phyloP scores from a whole-genome alignment of 177 flowering plant species.

The Tripterygium wilfordii region DNA sequence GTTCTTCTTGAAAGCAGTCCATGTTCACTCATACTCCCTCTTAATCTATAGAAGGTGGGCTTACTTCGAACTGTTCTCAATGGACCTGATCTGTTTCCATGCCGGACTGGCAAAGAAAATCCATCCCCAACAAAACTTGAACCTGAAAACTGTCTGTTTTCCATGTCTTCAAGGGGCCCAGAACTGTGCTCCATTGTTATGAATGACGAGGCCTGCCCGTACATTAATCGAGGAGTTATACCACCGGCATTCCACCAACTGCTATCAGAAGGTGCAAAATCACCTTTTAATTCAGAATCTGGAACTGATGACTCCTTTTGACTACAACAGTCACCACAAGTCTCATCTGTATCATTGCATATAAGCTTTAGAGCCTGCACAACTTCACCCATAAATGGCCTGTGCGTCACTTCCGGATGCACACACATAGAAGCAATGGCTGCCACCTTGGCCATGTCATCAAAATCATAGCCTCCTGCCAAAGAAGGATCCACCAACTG shows the following conservation, averaged over 20 bases:
- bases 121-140: conserved; percentile 51
- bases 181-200: conserved; percentile 93
- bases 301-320: conserved; percentile 64
- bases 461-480: conserved; percentile 63
- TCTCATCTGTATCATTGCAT: conserved; percentile 72
- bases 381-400: conserved; percentile 99
- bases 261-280: conserved; percentile 51
- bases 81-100: conserved; percentile 81
- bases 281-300: conserved; percentile 65
- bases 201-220: conserved; percentile 75
- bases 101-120: conserved; percentile 36
- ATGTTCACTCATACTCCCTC: conserved; percentile 91
- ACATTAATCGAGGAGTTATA: conserved; percentile 52
- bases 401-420: conserved; percentile 84
- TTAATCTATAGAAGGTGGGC: conserved; percentile 50
- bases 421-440: conserved; percentile 96
- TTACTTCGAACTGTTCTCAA: conserved; percentile 61
- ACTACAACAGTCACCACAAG: conserved; percentile 60
- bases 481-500: conserved; percentile 78
- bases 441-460: conserved; percentile 89
- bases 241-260: conserved; percentile 79
- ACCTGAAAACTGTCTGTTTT: conserved; percentile 55
- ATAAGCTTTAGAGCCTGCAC: conserved; percentile 93
- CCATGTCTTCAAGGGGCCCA: conserved; percentile 69
- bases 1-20: conserved; percentile 37